phyloP scores from a whole-genome alignment of 2,329 filamentous ascomycete species.

The Sporothrix protearum region DNA sequence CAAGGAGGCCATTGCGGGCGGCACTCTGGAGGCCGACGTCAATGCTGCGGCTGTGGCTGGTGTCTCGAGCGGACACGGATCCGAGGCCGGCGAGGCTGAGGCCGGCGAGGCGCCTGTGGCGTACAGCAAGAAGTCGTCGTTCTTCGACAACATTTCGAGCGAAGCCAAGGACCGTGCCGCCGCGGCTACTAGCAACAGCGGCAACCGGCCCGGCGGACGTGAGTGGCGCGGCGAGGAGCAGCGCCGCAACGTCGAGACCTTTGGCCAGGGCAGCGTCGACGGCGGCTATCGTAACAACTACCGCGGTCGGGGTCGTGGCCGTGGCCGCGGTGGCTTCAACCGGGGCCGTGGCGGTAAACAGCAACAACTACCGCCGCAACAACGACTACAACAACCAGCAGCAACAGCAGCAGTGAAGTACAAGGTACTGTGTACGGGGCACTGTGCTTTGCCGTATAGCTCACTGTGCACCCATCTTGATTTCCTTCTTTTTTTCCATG shows the following conservation, averaged over 20 bases:
- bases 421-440: not conserved
- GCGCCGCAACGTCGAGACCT: conserved; percentile 94
- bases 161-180: conserved; percentile 87
- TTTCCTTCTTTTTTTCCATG: not conserved
- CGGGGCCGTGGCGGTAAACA: conserved; percentile 39
- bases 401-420: conserved; percentile 9
- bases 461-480: not conserved
- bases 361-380: conserved; percentile 26
- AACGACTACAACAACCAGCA: conserved; percentile 19
- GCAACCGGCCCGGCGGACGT: conserved; percentile 68
- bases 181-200: conserved; percentile 43
- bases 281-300: conserved; percentile 69
- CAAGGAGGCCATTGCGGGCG: conserved; percentile 74
- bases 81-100: not conserved
- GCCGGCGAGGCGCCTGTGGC: conserved; percentile 44
- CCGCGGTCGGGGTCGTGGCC: conserved; percentile 73
- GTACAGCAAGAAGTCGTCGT: conserved; percentile 86
- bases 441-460: not conserved
- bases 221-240: conserved; percentile 93
- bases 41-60: conserved; percentile 29
- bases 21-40: conserved; percentile 41
- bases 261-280: conserved; percentile 94
- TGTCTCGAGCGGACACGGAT: conserved; percentile 9
- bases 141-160: conserved; percentile 98
- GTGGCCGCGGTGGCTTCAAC: conserved; percentile 51